phyloP scores from a whole-genome alignment of 805 yeast species.

The Lachancea meyersii region DNA sequence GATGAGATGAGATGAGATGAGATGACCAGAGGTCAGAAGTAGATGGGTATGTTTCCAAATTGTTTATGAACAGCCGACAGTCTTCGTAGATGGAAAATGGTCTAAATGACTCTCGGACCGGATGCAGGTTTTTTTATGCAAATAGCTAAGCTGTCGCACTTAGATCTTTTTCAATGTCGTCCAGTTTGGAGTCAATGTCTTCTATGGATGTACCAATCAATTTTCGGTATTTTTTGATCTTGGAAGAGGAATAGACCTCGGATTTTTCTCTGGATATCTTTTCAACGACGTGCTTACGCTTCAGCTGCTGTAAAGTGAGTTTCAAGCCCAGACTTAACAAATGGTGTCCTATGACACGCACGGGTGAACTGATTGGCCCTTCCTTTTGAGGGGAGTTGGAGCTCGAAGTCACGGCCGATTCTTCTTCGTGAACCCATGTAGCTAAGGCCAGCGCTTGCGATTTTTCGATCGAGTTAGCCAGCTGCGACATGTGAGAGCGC shows the following conservation, averaged over 20 bases:
- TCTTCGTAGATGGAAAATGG: too few species aligned
- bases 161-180: slow-evolving; percentile 58
- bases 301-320: slow-evolving; percentile 48
- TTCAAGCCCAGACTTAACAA: slow-evolving; percentile 32
- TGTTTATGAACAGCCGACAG: too few species aligned
- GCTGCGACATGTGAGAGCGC: slow-evolving; percentile 1
- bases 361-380: slow-evolving; percentile 9
- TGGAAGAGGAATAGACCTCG: slow-evolving; percentile 41
- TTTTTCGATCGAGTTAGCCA: slow-evolving; percentile 43
- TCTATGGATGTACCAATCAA: slow-evolving; percentile 73
- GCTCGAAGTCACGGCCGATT: slow-evolving; percentile 22
- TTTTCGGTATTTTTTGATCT: slow-evolving; percentile 73
- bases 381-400: slow-evolving; percentile 11
- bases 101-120: background rate
- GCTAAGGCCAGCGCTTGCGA: slow-evolving; percentile 60
- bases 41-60: too few species aligned
- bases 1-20: background rate
- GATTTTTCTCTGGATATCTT: slow-evolving; percentile 46
- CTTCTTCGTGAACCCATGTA: slow-evolving; percentile 51
- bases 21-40: too few species aligned
- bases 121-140: background rate
- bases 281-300: slow-evolving; percentile 40
- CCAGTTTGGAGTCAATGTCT: slow-evolving; percentile 73
- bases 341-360: slow-evolving; percentile 14
- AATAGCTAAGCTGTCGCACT: slow-evolving; percentile 10